Evolutionary conservation across 352 stramenopile genomes (phyloP).

Genomic region (Globisporangium barbulae): DNA sequence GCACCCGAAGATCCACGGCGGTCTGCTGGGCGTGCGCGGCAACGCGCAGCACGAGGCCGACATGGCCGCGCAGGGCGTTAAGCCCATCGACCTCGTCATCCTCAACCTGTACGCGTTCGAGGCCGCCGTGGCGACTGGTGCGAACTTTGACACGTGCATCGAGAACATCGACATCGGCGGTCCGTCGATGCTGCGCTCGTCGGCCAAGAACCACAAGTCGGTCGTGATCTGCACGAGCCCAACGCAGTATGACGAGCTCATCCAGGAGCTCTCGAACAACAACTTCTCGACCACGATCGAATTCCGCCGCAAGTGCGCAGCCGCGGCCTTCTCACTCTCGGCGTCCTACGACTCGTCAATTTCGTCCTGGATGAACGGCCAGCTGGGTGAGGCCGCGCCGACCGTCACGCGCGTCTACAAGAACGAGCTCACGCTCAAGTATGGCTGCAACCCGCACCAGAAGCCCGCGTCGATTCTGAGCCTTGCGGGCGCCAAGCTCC

Average conservation of each 20-base stretch:
- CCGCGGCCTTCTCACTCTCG: conserved; percentile 76
- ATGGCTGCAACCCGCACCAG: conserved; percentile 99
- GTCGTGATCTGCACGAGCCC: conserved; percentile 97
- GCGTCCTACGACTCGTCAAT: conserved; percentile 97
- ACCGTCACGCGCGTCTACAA: conserved; percentile 95
- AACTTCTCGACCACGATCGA: conserved; percentile 90
- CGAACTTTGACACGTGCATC: conserved; percentile 98
- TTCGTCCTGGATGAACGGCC: conserved; percentile 94
- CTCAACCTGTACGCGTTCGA: conserved; percentile 99
- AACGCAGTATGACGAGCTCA: conserved; percentile 93
- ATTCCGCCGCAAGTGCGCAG: conserved; percentile 83
- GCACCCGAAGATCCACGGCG: conserved; percentile 99
- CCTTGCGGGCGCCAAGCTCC: conserved; percentile 62
- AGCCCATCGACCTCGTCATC: conserved; percentile 99
- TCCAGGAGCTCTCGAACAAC: conserved; percentile 91
- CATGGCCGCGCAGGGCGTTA: conserved; percentile 95
- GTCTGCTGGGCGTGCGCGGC: conserved; percentile 96
- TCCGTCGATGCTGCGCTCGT: conserved; percentile 98
- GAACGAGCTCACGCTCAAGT: conserved; percentile 92
- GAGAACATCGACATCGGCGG: conserved; percentile 99
- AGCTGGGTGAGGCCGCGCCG: conserved; percentile 71
- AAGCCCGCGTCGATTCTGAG: conserved; percentile 91
- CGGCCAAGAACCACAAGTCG: conserved; percentile 99
- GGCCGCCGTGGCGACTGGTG: conserved; percentile 90
- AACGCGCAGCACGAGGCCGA: conserved; percentile 96